Percentiles rank a stretch among this genome's conserved stretches.
phyloP scores from a whole-genome alignment of 306 rosid species.

The Abrus precatorius region DNA sequence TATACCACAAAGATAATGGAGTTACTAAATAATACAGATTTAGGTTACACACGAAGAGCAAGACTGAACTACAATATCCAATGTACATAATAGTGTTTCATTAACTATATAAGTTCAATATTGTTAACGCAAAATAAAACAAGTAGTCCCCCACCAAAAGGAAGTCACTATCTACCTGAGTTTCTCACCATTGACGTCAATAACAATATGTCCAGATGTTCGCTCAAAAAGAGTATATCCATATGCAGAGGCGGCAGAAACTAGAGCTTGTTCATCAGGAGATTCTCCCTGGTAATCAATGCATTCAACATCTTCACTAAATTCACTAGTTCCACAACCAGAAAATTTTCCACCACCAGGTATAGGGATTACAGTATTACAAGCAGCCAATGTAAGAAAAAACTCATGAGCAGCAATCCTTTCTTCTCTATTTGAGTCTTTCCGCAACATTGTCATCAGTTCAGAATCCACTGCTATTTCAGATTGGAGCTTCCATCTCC shows the following conservation, averaged over 20 bases:
- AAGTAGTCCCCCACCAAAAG: slow-evolving; percentile 42
- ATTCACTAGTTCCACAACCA: slow-evolving; percentile 54
- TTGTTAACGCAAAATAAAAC: slow-evolving; percentile 29
- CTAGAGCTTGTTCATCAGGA: slow-evolving; percentile 98
- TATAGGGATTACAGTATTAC: slow-evolving; percentile 95
- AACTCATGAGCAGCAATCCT: slow-evolving; percentile 82
- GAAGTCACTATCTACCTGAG: slow-evolving; percentile 83
- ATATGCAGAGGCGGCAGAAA: slow-evolving; percentile 92
- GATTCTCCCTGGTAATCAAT: slow-evolving; percentile 97
- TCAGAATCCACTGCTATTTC: slow-evolving; percentile 73
- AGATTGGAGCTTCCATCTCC: slow-evolving; percentile 81
- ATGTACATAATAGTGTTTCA: slow-evolving; percentile 25
- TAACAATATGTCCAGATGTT: slow-evolving; percentile 94
- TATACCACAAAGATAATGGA: slow-evolving; percentile 46
- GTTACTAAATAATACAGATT: slow-evolving; percentile 45
- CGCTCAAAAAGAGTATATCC: slow-evolving; percentile 97
- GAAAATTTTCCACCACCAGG: slow-evolving; percentile 54
- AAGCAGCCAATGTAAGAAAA: slow-evolving; percentile 96
- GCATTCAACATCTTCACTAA: slow-evolving; percentile 51
- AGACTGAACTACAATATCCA: slow-evolving; percentile 18
- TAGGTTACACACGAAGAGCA: slow-evolving; percentile 30
- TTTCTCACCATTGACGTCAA: slow-evolving; percentile 91
- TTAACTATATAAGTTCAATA: slow-evolving; percentile 17
- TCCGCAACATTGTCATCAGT: slow-evolving; percentile 65
- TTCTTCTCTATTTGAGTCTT: slow-evolving; percentile 61